Percentiles rank a stretch among this genome's conserved stretches.
Evolutionary conservation across 2,329 filamentous ascomycete genomes (phyloP).

Genomic region (Cryphonectria parasitica): DNA sequence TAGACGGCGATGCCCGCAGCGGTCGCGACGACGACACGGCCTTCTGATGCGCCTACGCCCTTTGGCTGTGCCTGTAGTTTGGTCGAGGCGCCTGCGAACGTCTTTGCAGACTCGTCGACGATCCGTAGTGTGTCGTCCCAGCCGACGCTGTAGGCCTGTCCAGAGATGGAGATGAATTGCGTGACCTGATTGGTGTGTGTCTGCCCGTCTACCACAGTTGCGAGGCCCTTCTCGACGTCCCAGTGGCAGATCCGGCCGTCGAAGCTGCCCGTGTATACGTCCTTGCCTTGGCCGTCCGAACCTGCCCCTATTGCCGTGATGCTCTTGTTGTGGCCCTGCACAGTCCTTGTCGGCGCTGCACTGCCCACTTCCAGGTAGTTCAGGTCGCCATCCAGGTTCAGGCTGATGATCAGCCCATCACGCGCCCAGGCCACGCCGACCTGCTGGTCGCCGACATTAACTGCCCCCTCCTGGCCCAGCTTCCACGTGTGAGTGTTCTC

Average conservation of each 20-base stretch:
- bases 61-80: conserved; percentile 82
- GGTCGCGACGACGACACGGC: conserved; percentile 61
- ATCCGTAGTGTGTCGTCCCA: conserved; percentile 93
- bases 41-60: conserved; percentile 62
- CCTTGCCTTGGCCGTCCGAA: conserved; percentile 59
- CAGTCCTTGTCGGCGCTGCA: conserved; percentile 67
- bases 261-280: conserved; percentile 87
- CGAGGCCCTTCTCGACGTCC: conserved; percentile 73
- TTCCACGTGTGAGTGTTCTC: conserved; percentile 81
- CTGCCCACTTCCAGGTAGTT: conserved; percentile 82
- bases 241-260: conserved; percentile 87
- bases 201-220: conserved; percentile 75
- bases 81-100: conserved; percentile 70
- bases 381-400: conserved; percentile 86
- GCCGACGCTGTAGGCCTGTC: conserved; percentile 79
- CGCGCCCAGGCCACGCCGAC: conserved; percentile 91
- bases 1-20: conserved; percentile 56
- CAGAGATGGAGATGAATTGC: conserved; percentile 66
- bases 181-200: conserved; percentile 85
- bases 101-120: conserved; percentile 73
- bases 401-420: conserved; percentile 86
- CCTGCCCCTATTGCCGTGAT: conserved; percentile 75
- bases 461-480: conserved; percentile 73
- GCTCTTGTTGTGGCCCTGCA: conserved; percentile 89
- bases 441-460: conserved; percentile 82